Conservation (phyloP, 139 green algal genomes). For the Tetradesmus lagerheimii region DNA sequence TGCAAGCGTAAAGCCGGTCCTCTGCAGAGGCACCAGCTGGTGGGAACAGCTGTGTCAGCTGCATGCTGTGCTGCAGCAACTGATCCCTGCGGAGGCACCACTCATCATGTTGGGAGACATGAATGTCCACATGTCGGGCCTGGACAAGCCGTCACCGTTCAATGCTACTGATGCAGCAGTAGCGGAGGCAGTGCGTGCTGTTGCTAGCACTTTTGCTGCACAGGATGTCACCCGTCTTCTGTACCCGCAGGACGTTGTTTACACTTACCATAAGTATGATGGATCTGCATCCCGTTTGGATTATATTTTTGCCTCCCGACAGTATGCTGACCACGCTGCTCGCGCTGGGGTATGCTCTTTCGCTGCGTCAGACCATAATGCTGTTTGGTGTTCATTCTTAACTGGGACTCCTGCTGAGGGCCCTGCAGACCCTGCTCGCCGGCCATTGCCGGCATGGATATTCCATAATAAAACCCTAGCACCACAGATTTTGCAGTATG, state of each 20-base stretch:
- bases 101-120: background rate
- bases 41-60: background rate
- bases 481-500: background rate
- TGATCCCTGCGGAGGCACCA: background rate
- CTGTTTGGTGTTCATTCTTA: background rate
- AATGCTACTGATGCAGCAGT: background rate
- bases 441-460: background rate
- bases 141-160: background rate
- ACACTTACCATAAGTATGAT: background rate
- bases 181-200: background rate
- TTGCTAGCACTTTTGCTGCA: background rate
- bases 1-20: background rate
- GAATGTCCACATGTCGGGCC: background rate
- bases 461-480: slow-evolving; percentile 4
- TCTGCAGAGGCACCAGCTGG: too few relatives aligned
- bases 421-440: background rate
- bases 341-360: background rate
- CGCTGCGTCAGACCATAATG: background rate
- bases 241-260: background rate
- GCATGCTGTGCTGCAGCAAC: background rate
- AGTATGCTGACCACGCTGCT: background rate
- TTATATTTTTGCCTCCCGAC: background rate
- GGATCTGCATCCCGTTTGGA: background rate
- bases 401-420: background rate
- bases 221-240: background rate